These are phyloP conservation scores for Penicillium sp. DNA, from an alignment of 2,329 filamentous ascomycete genomes.

Conservation along the genomic window DNA sequence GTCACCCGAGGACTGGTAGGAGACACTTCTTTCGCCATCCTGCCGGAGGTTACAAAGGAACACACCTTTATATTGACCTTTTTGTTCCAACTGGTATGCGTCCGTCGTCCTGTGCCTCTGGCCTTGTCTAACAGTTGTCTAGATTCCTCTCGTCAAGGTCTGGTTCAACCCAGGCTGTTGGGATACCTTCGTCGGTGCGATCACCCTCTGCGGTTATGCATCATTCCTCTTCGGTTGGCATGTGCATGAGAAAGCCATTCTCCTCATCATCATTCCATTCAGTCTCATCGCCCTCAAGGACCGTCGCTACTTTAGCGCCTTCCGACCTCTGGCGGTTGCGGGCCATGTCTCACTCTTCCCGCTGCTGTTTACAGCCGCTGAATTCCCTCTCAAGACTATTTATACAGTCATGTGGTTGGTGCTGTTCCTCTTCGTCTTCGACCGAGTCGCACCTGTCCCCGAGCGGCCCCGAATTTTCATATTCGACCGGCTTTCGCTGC, in stretches of 20 bases:
- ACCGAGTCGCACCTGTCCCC: constrained; percentile 81
- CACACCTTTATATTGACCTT: constrained; percentile 81
- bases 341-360: constrained; percentile 96
- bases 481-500: constrained; percentile 82
- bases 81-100: constrained; percentile 68
- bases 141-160: constrained; percentile 75
- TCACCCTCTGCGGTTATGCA: constrained; percentile 91
- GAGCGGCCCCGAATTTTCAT: constrained; percentile 79
- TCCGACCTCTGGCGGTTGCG: constrained; percentile 85
- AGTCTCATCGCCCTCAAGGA: constrained; percentile 88
- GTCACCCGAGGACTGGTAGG: constrained; percentile 92
- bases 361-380: constrained; percentile 83
- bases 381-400: constrained; percentile 90
- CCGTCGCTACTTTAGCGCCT: constrained; percentile 85
- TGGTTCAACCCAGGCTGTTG: constrained; percentile 79
- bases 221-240: constrained; percentile 99
- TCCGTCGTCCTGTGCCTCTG: constrained; percentile 3
- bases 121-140: constrained; percentile 15
- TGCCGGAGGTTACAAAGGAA: constrained; percentile 79
- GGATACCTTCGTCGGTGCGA: constrained; percentile 84
- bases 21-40: constrained; percentile 88
- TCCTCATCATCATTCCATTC: constrained; percentile 93
- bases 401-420: constrained; percentile 94
- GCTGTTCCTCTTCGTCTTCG: constrained; percentile 80
- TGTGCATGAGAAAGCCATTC: constrained; percentile 94